Conservation (phyloP, 352 stramenopile genomes). For the Phytopythium litorale region DNA sequence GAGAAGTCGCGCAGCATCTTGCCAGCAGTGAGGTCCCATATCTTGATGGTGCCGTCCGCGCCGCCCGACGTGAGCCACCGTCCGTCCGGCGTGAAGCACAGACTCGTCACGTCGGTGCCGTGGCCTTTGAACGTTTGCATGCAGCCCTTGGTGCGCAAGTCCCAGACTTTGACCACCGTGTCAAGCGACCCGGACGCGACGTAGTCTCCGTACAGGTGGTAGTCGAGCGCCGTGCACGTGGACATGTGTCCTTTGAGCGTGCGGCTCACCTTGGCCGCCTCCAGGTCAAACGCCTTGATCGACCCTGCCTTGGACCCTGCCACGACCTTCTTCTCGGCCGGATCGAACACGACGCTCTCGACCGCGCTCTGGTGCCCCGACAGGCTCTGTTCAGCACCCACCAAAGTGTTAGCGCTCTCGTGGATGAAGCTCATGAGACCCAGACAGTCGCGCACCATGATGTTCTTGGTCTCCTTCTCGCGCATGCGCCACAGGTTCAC, state of each 20-base stretch:
- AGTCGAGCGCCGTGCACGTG: slow-evolving; percentile 75
- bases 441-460: slow-evolving; percentile 43
- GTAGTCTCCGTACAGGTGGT: slow-evolving; percentile 85
- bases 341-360: slow-evolving; percentile 81
- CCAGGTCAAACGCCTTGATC: slow-evolving; percentile 83
- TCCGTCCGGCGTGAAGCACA: slow-evolving; percentile 78
- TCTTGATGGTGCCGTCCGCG: slow-evolving; percentile 70
- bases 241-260: slow-evolving; percentile 86
- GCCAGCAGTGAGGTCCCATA: slow-evolving; percentile 82
- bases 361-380: slow-evolving; percentile 71
- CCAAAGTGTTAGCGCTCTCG: background rate
- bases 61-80: slow-evolving; percentile 80
- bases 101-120: slow-evolving; percentile 65
- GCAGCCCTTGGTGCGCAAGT: slow-evolving; percentile 79
- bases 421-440: background rate
- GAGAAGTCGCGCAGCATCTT: slow-evolving; percentile 72
- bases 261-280: slow-evolving; percentile 70
- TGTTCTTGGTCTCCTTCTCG: slow-evolving; percentile 86
- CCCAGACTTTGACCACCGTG: slow-evolving; percentile 87
- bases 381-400: slow-evolving; percentile 42
- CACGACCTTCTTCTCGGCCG: slow-evolving; percentile 68
- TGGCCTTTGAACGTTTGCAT: slow-evolving; percentile 88
- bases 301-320: slow-evolving; percentile 75
- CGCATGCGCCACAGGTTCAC: slow-evolving; percentile 86
- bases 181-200: slow-evolving; percentile 78